Conservation (phyloP, 2,329 filamentous ascomycete species). For the Alternaria dauci region DNA sequence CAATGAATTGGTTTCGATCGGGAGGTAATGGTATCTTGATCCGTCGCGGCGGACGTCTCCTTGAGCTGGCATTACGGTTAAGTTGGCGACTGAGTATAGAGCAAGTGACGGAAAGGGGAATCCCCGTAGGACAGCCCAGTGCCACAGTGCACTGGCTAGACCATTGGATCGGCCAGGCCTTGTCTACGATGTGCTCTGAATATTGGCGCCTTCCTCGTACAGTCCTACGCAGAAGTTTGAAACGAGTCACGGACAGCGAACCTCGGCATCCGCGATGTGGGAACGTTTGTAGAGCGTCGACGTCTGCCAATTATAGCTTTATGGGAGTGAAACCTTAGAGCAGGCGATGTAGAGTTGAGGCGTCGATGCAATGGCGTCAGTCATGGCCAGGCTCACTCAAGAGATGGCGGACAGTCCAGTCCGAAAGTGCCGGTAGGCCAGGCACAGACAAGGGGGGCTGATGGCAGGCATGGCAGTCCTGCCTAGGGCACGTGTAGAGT, state of each 20-base stretch:
- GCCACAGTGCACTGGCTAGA: slow-evolving; percentile 9
- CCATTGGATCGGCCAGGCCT: slow-evolving; percentile 10
- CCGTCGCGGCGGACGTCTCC: slow-evolving; percentile 4
- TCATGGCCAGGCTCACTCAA: background rate
- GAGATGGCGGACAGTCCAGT: background rate
- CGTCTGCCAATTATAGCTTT: slow-evolving; percentile 12
- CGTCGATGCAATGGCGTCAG: slow-evolving; percentile 10
- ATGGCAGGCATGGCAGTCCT: slow-evolving; percentile 3
- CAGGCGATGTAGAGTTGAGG: slow-evolving; percentile 1
- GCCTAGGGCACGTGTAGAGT: slow-evolving; percentile 7
- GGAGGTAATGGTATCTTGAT: background rate
- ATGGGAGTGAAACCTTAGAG: slow-evolving; percentile 16
- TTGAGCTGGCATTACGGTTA: background rate
- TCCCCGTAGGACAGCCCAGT: background rate
- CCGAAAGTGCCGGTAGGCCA: slow-evolving; percentile 4
- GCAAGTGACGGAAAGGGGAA: slow-evolving; percentile 15
- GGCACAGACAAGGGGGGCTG: slow-evolving; percentile 23
- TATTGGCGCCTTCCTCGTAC: slow-evolving; percentile 4
- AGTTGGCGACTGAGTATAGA: slow-evolving; percentile 1
- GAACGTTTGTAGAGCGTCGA: background rate
- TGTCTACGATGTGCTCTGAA: background rate
- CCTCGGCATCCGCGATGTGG: background rate
- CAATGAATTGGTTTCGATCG: background rate
- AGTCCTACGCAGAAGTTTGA: background rate
- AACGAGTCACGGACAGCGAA: background rate